phyloP scores from a whole-genome alignment of 179 eudicot genomes.

The Patellifolia procumbens region DNA sequence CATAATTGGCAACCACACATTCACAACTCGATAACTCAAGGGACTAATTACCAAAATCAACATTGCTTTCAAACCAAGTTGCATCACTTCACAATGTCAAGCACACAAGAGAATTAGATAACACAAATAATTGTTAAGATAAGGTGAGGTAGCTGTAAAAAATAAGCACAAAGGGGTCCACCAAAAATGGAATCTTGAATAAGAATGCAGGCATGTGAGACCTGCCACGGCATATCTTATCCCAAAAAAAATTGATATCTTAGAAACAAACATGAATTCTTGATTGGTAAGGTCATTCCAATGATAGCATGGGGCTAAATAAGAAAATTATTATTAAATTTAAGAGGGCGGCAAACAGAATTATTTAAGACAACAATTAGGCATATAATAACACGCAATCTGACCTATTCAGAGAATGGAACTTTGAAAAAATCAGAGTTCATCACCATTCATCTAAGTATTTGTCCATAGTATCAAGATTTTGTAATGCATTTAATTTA shows the following conservation, averaged over 20 bases:
- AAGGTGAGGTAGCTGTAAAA: slow-evolving; percentile 4
- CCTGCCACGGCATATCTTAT: slow-evolving; percentile 12
- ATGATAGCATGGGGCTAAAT: slow-evolving; percentile 1
- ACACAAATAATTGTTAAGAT: neutral
- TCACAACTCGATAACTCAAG: no score
- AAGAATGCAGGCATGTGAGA: neutral
- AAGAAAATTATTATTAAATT: slow-evolving; percentile 3
- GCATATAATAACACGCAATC: neutral
- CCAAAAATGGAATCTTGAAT: slow-evolving; percentile 5
- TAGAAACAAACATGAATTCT: neutral
- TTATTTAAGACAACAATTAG: neutral
- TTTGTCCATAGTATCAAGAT: neutral
- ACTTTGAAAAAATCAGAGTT: neutral
- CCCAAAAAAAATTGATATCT: slow-evolving; percentile 3
- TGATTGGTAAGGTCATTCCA: slow-evolving; percentile 10
- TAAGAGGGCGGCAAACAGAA: neutral
- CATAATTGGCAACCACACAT: no score
- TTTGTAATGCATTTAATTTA: no score
- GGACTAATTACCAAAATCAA: neutral
- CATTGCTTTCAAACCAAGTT: neutral
- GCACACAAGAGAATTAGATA: neutral
- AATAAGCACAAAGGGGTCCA: slow-evolving; percentile 6
- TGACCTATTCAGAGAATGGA: slow-evolving; percentile 20
- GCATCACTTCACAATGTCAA: neutral
- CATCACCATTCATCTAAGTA: neutral